A percentile compares a stretch with the other conserved stretches of the same genome.
phyloP scores from a whole-genome alignment of 768 basidiomycete genomes.

The Naganishia vaughanmartiniae region DNA sequence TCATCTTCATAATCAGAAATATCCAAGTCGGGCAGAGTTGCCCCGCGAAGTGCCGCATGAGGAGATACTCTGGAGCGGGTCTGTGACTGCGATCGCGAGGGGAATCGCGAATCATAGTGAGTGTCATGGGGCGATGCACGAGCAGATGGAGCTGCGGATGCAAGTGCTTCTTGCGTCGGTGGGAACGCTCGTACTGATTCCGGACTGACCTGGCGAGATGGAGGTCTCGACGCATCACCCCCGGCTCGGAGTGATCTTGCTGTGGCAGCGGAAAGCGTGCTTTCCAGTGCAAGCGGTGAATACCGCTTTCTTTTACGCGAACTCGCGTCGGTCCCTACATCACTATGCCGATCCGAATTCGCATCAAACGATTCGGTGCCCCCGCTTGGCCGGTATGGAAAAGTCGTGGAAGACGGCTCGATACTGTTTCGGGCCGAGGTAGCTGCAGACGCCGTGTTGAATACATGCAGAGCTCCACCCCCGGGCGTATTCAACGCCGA shows the following conservation, averaged over 20 bases:
- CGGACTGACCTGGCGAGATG: slow-evolving; percentile 1
- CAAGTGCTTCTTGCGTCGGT: background rate
- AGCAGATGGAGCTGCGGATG: background rate
- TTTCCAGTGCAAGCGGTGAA: slow-evolving; percentile 1
- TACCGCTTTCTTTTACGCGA: slow-evolving; percentile 18
- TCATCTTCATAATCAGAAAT: slow-evolving; percentile 19
- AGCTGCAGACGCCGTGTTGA: slow-evolving; percentile 10
- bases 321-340: slow-evolving; percentile 10
- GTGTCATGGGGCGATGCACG: background rate
- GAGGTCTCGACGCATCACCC: background rate
- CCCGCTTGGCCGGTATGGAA: slow-evolving; percentile 6
- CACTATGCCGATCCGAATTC: slow-evolving; percentile 18
- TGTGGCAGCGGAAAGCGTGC: background rate
- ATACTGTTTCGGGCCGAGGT: slow-evolving; percentile 15
- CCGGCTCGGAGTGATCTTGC: background rate
- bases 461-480: background rate
- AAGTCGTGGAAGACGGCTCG: background rate
- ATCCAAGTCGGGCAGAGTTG: background rate
- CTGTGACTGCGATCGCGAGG: slow-evolving; percentile 11
- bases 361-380: slow-evolving; percentile 7
- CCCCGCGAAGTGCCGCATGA: background rate
- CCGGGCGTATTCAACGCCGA: slow-evolving; percentile 13
- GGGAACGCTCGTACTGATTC: background rate
- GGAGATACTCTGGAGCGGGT: background rate
- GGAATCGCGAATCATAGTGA: background rate